Percentiles rank a stretch among this genome's conserved stretches.
Conservation (phyloP, 2,329 filamentous ascomycete species). For the Akanthomyces uredinophilus region DNA sequence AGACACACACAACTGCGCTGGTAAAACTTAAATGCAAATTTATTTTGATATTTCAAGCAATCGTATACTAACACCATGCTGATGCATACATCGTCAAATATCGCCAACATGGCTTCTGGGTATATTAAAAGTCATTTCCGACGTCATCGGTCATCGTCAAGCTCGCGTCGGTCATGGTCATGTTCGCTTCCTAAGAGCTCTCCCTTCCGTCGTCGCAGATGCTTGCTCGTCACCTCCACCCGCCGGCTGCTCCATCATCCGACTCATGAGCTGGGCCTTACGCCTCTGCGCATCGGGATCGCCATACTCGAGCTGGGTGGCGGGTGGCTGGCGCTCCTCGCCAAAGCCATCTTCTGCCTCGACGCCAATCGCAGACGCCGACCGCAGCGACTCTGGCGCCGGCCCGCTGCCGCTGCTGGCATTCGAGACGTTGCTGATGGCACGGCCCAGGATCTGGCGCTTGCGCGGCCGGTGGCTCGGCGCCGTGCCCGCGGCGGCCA, state of each 20-base stretch:
- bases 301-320: slow-evolving; percentile 51
- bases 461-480: slow-evolving; percentile 27
- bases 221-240: not conserved
- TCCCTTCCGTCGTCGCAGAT: not conserved
- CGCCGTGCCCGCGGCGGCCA: slow-evolving; percentile 19
- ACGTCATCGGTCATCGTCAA: not conserved
- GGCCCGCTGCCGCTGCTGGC: slow-evolving; percentile 42
- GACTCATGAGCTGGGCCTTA: slow-evolving; percentile 40
- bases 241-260: slow-evolving; percentile 32
- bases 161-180: not conserved
- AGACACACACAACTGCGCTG: not conserved
- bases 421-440: slow-evolving; percentile 52
- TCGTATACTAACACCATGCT: not conserved
- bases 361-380: slow-evolving; percentile 11
- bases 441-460: slow-evolving; percentile 53
- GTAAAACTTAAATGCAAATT: not conserved
- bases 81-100: not conserved
- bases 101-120: not conserved
- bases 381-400: slow-evolving; percentile 21
- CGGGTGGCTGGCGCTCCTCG: slow-evolving; percentile 32
- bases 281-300: slow-evolving; percentile 44
- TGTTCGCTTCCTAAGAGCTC: slow-evolving; percentile 8
- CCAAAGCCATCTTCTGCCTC: slow-evolving; percentile 21
- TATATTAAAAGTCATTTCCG: not conserved
- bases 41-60: not conserved